Evolutionary conservation across 2,329 filamentous ascomycete species (phyloP).

Genomic region (Alternaria ethzedia): DNA sequence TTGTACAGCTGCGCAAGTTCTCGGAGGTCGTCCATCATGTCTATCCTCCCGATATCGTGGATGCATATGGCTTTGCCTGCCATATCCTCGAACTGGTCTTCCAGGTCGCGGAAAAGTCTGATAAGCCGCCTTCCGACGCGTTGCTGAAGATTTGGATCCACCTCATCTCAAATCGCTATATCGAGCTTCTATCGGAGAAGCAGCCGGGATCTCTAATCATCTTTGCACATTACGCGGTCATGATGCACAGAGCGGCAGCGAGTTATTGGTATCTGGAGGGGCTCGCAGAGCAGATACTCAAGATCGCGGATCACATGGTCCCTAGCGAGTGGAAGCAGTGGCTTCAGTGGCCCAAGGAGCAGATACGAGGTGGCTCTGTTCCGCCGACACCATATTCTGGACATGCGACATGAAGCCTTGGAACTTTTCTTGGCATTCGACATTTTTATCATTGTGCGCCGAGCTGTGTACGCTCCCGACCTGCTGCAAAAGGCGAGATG

Average conservation of each 20-base stretch:
- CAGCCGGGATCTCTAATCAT: conserved; percentile 45
- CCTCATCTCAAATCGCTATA: conserved; percentile 29
- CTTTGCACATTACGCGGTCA: conserved; percentile 45
- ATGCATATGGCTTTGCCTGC: conserved; percentile 34
- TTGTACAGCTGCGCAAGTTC: conserved; percentile 33
- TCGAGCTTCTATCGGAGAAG: conserved; percentile 35
- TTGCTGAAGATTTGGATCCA: conserved; percentile 39
- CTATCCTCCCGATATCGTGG: conserved; percentile 36
- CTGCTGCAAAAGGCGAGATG: background rate
- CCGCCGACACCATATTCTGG: conserved; percentile 5
- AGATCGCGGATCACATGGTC: conserved; percentile 31
- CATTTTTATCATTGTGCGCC: background rate
- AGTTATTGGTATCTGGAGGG: conserved; percentile 37
- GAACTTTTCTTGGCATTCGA: background rate
- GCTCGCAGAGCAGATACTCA: conserved; percentile 31
- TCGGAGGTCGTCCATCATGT: conserved; percentile 30
- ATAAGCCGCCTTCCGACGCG: conserved; percentile 28
- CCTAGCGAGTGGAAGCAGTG: conserved; percentile 35
- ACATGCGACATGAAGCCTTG: background rate
- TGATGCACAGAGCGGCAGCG: conserved; percentile 30
- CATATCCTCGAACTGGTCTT: conserved; percentile 31
- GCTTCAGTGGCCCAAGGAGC: conserved; percentile 38
- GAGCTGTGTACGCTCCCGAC: background rate
- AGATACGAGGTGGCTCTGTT: conserved; percentile 19
- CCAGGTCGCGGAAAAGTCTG: conserved; percentile 15